Base-by-base conservation (phyloP, 2,329 filamentous ascomycete species). In the Penicillium sp. region DNA sequence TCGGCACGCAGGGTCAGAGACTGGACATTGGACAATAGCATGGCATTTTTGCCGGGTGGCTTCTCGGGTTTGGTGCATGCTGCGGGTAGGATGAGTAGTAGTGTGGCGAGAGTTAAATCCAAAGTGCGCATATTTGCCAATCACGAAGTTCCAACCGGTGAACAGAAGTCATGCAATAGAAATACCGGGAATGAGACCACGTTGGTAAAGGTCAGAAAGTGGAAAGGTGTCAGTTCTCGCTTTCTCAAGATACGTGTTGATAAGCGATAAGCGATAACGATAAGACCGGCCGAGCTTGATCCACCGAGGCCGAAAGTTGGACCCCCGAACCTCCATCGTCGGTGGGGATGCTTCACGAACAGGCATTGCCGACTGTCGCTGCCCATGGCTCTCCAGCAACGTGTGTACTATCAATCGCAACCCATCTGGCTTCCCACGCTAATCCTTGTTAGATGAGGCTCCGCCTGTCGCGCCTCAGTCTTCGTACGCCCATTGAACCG, bases 1-100 rank as follows among this genome's bases (percentile, higher is more conserved):
- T 74, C 73, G 48, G 75, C 73, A 42, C 79, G 82, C 9, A 95
- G 76, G 5, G 89, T 95, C 27, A 96, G 76, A 32, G 82, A 74
- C 50, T 85, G 77, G 38, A 96, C 83, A 39, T 77, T 73, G 7
- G 76, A 79, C 32, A 82, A 73, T 30, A 79, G 72, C 44, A 82
- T 72, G 45, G 71, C 76, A 57, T 75, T 55, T 54, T 51, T 60
- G 50, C 54, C 62, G 30, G 61, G 60, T 16, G 60, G 56, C 15
- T 50, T 51, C 48, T 52, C 44, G 27, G 56, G 45, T 55, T 55
- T 48, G 33, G 45, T 50, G 27, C 46, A 49, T 36, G 51, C 39
- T 11, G 45, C 30, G 17, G 51, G 29, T 12, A 42, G 37, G 16
- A 49, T 36, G 20, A 48, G 44, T 33, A 58, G 42, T n/a, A 58